Evolutionary conservation across 2,329 filamentous ascomycete genomes (phyloP).

Genomic region (Stachybotrys chartarum): DNA sequence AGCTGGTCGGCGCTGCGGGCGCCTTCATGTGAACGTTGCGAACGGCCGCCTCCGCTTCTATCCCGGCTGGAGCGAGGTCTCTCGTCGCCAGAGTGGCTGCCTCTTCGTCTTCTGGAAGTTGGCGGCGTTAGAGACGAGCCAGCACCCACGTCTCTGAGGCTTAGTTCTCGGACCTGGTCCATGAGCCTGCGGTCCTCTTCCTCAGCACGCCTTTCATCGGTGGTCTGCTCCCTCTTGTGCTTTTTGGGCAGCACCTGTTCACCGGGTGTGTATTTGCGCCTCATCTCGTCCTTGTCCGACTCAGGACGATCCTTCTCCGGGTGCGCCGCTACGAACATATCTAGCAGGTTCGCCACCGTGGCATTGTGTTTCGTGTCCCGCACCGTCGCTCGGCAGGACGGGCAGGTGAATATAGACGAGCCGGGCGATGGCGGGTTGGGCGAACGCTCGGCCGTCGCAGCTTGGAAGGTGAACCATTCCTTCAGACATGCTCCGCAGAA

Average conservation of each 20-base stretch:
- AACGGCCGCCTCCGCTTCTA: conserved; percentile 20
- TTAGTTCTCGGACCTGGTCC: conserved; percentile 65
- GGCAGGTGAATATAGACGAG: conserved; percentile 69
- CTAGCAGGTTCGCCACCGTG: conserved; percentile 79
- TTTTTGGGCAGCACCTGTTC: conserved; percentile 70
- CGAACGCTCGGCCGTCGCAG: conserved; percentile 45
- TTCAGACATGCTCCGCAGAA: conserved; percentile 94
- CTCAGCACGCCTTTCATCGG: conserved; percentile 47
- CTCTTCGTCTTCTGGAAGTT: conserved; percentile 19
- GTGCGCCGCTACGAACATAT: conserved; percentile 78
- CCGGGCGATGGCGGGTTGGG: conserved; percentile 41
- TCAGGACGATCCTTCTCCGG: conserved; percentile 64
- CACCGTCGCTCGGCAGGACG: conserved; percentile 81
- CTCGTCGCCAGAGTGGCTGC: conserved; percentile 26
- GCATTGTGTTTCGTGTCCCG: conserved; percentile 86
- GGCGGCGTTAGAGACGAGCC: conserved; percentile 19
- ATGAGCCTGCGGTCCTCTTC: conserved; percentile 64
- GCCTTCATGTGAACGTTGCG: conserved; percentile 18
- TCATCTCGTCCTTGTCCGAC: conserved; percentile 71
- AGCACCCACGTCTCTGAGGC: conserved; percentile 59
- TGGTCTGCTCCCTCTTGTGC: conserved; percentile 40
- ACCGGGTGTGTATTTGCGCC: conserved; percentile 69
- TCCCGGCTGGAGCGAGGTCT: conserved; percentile 22
- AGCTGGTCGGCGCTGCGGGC: conserved; percentile 27
- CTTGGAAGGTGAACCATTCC: conserved; percentile 89